These are phyloP conservation scores for Pachysandra terminalis DNA, from an alignment of 164 flowering plant genomes.

Conservation along the genomic window DNA sequence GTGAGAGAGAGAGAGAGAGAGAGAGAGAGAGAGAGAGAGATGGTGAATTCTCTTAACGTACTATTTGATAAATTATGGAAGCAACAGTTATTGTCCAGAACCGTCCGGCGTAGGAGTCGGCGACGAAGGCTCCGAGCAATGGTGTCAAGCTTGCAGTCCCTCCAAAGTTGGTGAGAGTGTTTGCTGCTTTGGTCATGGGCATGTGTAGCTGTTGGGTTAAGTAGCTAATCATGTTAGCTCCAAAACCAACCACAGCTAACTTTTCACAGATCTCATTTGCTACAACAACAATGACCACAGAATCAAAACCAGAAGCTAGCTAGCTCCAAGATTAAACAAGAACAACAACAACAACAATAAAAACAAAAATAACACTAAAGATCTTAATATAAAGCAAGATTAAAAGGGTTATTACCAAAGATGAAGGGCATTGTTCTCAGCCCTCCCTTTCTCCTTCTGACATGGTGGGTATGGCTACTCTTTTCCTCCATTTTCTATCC, in stretches of 20 bases:
- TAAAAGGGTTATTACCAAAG: slow-evolving; percentile 46
- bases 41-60: slow-evolving; percentile 20
- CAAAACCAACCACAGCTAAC: slow-evolving; percentile 87
- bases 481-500: slow-evolving; percentile 26
- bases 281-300: slow-evolving; percentile 19
- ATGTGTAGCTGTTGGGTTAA: slow-evolving; percentile 70
- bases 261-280: slow-evolving; percentile 91
- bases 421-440: slow-evolving; percentile 80
- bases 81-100: slow-evolving; percentile 88
- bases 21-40: background rate
- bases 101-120: slow-evolving; percentile 80
- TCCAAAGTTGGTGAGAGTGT: slow-evolving; percentile 80
- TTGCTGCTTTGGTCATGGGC: slow-evolving; percentile 92
- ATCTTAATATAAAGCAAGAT: background rate
- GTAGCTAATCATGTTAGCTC: slow-evolving; percentile 82
- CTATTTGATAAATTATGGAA: slow-evolving; percentile 79
- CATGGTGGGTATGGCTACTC: slow-evolving; percentile 16
- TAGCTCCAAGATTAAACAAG: too few relatives aligned
- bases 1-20: background rate
- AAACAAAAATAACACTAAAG: background rate
- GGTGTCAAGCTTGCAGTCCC: slow-evolving; percentile 93
- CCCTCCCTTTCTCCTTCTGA: slow-evolving; percentile 47
- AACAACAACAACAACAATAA: too few relatives aligned
- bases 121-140: slow-evolving; percentile 75
- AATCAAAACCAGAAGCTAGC: background rate